These are phyloP conservation scores for Colletotrichum phormii DNA, from an alignment of 2,329 filamentous ascomycete species.

Conservation along the genomic window DNA sequence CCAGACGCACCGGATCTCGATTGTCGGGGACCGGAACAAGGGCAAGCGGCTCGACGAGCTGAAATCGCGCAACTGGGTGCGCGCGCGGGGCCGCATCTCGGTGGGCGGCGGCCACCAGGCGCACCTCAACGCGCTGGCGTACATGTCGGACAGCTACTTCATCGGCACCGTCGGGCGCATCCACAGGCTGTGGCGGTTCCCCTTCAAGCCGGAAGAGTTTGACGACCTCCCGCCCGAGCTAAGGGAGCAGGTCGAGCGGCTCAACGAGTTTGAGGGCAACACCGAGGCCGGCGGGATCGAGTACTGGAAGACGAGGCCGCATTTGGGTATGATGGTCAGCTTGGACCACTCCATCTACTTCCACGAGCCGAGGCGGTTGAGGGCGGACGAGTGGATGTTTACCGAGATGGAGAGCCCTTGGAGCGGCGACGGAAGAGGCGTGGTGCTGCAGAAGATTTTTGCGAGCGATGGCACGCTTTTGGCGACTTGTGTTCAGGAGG, in stretches of 20 bases:
- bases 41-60: conserved; percentile 40
- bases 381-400: conserved; percentile 81
- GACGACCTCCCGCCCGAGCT: conserved; percentile 58
- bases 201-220: conserved; percentile 64
- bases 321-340: conserved; percentile 87
- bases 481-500: conserved; percentile 86
- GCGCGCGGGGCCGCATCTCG: conserved; percentile 79
- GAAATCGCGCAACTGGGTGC: conserved; percentile 71
- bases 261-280: conserved; percentile 57
- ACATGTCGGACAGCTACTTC: conserved; percentile 93
- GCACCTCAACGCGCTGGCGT: conserved; percentile 89
- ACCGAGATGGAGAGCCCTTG: conserved; percentile 84
- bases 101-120: conserved; percentile 79
- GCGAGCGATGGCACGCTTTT: conserved; percentile 77
- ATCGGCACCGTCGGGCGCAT: conserved; percentile 88
- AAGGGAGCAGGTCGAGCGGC: conserved; percentile 48
- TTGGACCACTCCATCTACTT: conserved; percentile 82
- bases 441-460: conserved; percentile 82
- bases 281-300: conserved; percentile 56
- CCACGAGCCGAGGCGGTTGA: conserved; percentile 68
- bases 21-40: conserved; percentile 57
- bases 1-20: conserved; percentile 56
- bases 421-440: conserved; percentile 80
- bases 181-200: conserved; percentile 83
- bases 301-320: conserved; percentile 63